phyloP scores from a whole-genome alignment of 495 filamentous ascomycete genomes.

The Tuber borchii region DNA sequence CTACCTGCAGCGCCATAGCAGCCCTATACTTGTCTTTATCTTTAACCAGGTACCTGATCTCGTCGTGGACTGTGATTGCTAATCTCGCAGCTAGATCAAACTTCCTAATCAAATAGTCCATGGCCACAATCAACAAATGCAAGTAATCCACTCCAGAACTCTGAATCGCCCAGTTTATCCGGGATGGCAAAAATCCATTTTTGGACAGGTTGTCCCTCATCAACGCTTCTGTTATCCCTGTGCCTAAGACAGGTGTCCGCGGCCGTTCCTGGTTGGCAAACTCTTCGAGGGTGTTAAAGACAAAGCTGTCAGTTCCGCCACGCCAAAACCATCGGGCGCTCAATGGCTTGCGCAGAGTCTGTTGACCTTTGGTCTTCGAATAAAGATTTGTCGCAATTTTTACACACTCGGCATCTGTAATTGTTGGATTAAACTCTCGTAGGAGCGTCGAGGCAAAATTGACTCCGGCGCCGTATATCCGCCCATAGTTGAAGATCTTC shows the following conservation, averaged over 20 bases:
- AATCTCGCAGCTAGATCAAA: constrained; percentile 79
- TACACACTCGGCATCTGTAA: constrained; percentile 69
- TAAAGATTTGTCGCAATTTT: constrained; percentile 75
- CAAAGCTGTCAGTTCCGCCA: constrained; percentile 91
- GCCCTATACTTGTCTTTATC: constrained; percentile 79
- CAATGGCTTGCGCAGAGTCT: constrained; percentile 62
- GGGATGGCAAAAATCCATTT: constrained; percentile 86
- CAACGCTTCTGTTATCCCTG: constrained; percentile 92
- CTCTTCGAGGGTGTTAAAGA: constrained; percentile 96
- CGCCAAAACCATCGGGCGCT: constrained; percentile 81
- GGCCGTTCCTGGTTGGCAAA: constrained; percentile 92
- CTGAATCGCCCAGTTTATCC: constrained; percentile 99
- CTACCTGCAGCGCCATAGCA: constrained; percentile 85
- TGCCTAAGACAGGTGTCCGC: constrained; percentile 86
- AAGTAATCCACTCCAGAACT: constrained; percentile 96
- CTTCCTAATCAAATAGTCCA: constrained; percentile 87
- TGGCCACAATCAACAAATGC: constrained; percentile 83
- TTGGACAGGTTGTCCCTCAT: constrained; percentile 80
- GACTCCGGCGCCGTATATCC: constrained; percentile 92
- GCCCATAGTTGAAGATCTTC: constrained; percentile 97
- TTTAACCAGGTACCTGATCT: constrained; percentile 87
- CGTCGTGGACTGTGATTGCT: constrained; percentile 93
- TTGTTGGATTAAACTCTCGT: constrained; percentile 79
- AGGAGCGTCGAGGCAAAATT: constrained; percentile 88
- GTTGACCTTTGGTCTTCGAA: constrained; percentile 77